A percentile compares a stretch with the other conserved stretches of the same genome.
Evolutionary conservation across 2,329 filamentous ascomycete species (phyloP).

Genomic region (Sporothrix phasma): DNA sequence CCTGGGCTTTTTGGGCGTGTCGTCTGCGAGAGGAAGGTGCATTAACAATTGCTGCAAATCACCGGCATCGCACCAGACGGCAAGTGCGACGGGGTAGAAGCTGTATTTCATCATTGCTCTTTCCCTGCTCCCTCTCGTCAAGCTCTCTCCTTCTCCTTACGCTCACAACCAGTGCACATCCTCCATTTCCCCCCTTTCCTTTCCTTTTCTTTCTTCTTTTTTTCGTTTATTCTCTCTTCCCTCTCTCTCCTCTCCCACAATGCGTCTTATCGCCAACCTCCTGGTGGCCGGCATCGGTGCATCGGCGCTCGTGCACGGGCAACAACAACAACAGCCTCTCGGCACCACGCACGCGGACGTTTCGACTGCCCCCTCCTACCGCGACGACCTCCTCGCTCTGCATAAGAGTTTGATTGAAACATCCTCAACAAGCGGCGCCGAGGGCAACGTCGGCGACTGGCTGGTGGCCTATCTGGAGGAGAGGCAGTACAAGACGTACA

Average conservation of each 20-base stretch:
- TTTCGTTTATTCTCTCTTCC: no score
- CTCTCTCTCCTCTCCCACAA: not conserved
- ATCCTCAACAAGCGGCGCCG: slow-evolving; percentile 60
- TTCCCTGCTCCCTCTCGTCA: not conserved
- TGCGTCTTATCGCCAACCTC: not conserved
- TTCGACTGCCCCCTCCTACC: slow-evolving; percentile 28
- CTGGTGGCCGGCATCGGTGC: not conserved
- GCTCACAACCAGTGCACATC: no score
- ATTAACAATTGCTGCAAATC: not conserved
- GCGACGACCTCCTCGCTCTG: slow-evolving; percentile 52
- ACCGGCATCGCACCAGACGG: not conserved
- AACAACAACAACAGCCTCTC: not conserved
- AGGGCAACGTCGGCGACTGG: slow-evolving; percentile 58
- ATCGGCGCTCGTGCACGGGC: not conserved
- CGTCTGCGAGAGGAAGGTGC: no score
- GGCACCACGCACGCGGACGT: not conserved
- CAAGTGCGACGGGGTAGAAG: not conserved
- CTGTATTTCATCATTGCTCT: not conserved
- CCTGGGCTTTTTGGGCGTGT: no score
- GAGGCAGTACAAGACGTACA: slow-evolving; percentile 34
- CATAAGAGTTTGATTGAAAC: slow-evolving; percentile 68
- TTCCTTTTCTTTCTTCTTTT: not conserved
- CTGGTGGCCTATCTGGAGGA: slow-evolving; percentile 54
- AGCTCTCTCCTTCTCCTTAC: not conserved
- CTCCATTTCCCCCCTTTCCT: not conserved